Evolutionary conservation across 2,329 filamentous ascomycete species (phyloP), one percentile per base, ranked within the genome.

Genomic region (Coleophoma cylindrospora): DNA sequence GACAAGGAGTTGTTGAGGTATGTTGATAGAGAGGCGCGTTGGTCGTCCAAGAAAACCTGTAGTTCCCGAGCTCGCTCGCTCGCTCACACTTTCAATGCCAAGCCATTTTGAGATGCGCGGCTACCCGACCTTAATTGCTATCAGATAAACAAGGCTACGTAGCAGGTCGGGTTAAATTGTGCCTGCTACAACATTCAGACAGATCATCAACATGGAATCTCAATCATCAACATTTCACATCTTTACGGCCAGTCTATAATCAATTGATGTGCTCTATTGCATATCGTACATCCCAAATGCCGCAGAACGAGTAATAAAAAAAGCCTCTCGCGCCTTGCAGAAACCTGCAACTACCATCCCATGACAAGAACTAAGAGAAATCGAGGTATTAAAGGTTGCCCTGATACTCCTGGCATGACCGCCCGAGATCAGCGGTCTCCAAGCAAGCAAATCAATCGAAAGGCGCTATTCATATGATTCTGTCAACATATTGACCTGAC

Each of bases 281-380:
- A 59, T 65, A 66, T 64, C 61, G 49, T 65, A 66, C 64, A 65
- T 47, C 56, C 62, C 60, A 61, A 61, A 65, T 65, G 61, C 62
- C 48, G 55, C 57, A 63, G 57, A 64, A 61, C 56, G 54, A 59
- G 53, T 56, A 54, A 58, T 60, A 53, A 45, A 44, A 57, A 57
- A 61, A 54, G 53, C 55, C 61, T 55, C 52, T 60, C 60, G 55
- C 61, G 63, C 64, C 62, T 50, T 55, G 58, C 57, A 61, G 55
- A 60, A 50, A 38, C 55, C 55, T 56, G 54, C 57, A 45, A 47
- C 50, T 50, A 54, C 57, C 55, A 59, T 47, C 57, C 53, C 55
- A 50, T 51, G 47, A 55, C 51, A 48, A 60, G 49, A 62, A 61
- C 53, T 52, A 57, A 57, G 41, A 44, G 53, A 60, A 56, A 61